These are phyloP conservation scores for Gnetum montanum DNA, from an alignment of 75 land plant species.

Conservation along the genomic window DNA sequence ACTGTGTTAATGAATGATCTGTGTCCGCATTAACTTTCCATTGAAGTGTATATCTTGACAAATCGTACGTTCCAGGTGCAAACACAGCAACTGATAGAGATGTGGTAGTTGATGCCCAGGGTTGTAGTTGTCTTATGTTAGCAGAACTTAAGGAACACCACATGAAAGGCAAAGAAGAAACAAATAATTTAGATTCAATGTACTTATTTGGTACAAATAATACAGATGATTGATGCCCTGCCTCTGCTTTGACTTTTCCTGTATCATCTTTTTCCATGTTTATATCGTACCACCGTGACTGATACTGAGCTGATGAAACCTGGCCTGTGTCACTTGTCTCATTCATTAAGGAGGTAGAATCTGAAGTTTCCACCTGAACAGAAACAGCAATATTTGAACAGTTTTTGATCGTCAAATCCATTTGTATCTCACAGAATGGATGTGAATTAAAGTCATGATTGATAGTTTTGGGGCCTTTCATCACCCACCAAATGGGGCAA, in stretches of 20 bases:
- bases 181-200: slow-evolving; percentile 10
- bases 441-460: slow-evolving; percentile 51
- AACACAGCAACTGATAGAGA: slow-evolving; percentile 65
- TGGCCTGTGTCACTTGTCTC: slow-evolving; percentile 11
- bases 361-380: slow-evolving; percentile 43
- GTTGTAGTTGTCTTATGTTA: slow-evolving; percentile 26
- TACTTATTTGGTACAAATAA: slow-evolving; percentile 13
- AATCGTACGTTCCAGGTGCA: slow-evolving; percentile 79
- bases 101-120: slow-evolving; percentile 31
- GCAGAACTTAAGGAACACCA: slow-evolving; percentile 73
- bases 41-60: slow-evolving; percentile 59
- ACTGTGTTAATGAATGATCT: neutral
- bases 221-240: slow-evolving; percentile 2
- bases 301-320: slow-evolving; percentile 11
- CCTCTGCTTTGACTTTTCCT: slow-evolving; percentile 17
- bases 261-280: slow-evolving; percentile 22
- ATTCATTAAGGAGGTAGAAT: slow-evolving; percentile 7
- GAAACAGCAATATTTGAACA: slow-evolving; percentile 30
- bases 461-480: slow-evolving; percentile 68
- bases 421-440: slow-evolving; percentile 47
- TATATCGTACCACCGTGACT: slow-evolving; percentile 54
- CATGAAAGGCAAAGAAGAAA: slow-evolving; percentile 31
- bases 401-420: slow-evolving; percentile 53
- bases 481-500: slow-evolving; percentile 68
- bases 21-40: slow-evolving; percentile 39